Evolutionary conservation across 2,329 filamentous ascomycete genomes (phyloP), one percentile per base, ranked within the genome.

Genomic region (Herpotrichia juniperi): DNA sequence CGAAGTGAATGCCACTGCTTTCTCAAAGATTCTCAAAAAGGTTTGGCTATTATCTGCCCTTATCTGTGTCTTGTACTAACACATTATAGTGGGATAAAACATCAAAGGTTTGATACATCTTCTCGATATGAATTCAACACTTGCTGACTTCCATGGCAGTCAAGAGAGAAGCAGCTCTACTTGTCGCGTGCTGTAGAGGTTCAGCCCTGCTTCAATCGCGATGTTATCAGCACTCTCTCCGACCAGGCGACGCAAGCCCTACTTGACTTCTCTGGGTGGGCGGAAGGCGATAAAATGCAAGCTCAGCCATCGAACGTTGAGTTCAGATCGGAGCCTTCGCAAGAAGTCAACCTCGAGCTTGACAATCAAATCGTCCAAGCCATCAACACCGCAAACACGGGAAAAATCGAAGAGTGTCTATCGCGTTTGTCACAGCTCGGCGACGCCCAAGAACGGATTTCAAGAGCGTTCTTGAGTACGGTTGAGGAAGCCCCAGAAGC

Each of bases 11-110:
- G 93, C 94, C 67, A 97, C 91, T 1, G 94, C 93, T 14, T 97
- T 97, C 73, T 97, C 93, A 24, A 99, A 99, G 75, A 99, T 99
- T 53, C 79, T 99, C 58, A 99, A 99, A 78, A 99, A 99, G 83
- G 85, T 87, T 68, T 54, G 79, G 73, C 51, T 14, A 49, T 46
- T 40, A 35, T 30, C 26, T 50, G 16, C 37, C 17, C 24, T 6
- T 30, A 47, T 30, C 32, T 25, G 21, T 42, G 47, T 43, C 31
- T 39, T 35, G 42, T 57, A 66, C 77, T 80, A 66, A 77, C 76
- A 45, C 58, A 50, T 58, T 51, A 47, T 69, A 87, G 84, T 99
- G 94, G 94, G 94, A 99, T 78, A 99, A 99, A 83, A 97, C 93
- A 1, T 97, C 93, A 62, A 99, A 97, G 82, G 85, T 87, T 72